Conservation (phyloP, 2,329 filamentous ascomycete genomes). For the Ilyonectria destructans region DNA sequence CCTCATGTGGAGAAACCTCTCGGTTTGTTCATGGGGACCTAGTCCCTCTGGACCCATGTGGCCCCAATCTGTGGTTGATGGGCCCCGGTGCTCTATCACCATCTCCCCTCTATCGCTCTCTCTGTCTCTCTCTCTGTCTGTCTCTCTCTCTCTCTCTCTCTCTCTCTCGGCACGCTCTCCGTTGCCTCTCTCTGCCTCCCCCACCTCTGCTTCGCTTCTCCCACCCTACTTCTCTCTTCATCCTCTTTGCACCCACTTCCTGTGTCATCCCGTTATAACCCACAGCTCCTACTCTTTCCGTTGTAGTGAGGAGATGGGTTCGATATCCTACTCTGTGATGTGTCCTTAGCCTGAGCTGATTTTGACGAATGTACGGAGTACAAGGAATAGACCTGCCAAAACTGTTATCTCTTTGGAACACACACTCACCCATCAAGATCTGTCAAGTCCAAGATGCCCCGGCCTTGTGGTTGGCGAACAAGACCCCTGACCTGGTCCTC, state of each 20-base stretch:
- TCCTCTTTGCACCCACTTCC: not conserved
- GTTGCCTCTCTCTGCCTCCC: not conserved
- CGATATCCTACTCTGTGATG: not conserved
- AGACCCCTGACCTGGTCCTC: conserved; percentile 45
- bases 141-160: not conserved
- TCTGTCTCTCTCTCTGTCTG: not conserved
- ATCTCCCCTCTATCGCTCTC: conserved; percentile 14
- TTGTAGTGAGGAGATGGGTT: not conserved
- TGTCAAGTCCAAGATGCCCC: conserved; percentile 48
- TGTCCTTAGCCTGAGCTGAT: not conserved
- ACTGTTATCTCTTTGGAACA: conserved; percentile 41
- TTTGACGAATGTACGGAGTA: not conserved
- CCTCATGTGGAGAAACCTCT: conserved; percentile 31
- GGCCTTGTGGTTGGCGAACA: conserved; percentile 48
- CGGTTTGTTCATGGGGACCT: conserved; percentile 27
- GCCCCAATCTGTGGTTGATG: conserved; percentile 23
- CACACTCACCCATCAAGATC: conserved; percentile 44
- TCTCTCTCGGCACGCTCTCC: not conserved
- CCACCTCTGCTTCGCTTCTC: not conserved
- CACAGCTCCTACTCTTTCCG: not conserved
- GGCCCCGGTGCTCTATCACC: conserved; percentile 18
- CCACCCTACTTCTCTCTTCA: not conserved
- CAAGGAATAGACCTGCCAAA: conserved; percentile 35
- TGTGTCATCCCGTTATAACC: not conserved
- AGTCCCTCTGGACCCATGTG: conserved; percentile 24